Conservation (phyloP, 495 filamentous ascomycete species). For the Pyrenula massariospora region DNA sequence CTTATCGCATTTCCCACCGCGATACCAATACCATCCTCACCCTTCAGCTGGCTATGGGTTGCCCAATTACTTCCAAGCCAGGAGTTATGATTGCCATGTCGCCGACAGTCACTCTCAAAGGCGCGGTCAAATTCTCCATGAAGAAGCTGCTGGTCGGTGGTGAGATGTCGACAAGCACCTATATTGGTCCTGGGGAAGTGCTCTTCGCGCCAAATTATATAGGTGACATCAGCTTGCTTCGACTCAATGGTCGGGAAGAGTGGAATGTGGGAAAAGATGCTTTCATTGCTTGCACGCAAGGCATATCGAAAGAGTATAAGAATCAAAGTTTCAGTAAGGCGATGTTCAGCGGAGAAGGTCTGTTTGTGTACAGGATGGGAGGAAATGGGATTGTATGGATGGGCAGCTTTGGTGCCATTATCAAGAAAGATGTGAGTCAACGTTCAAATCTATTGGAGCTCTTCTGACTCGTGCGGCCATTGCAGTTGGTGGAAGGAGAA, state of each 20-base stretch:
- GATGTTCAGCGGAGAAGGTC: constrained; percentile 84
- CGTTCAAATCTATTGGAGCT: not conserved
- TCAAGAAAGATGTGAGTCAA: constrained; percentile 77
- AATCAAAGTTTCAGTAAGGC: constrained; percentile 80
- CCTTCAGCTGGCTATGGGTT: constrained; percentile 79
- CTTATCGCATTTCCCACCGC: constrained; percentile 83
- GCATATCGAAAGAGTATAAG: constrained; percentile 72
- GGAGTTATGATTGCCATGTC: constrained; percentile 95
- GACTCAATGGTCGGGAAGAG: constrained; percentile 50
- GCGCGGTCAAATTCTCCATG: constrained; percentile 64
- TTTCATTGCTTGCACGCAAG: constrained; percentile 67
- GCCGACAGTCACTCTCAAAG: constrained; percentile 70
- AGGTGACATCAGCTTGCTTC: constrained; percentile 77
- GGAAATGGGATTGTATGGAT: constrained; percentile 77
- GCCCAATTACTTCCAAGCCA: constrained; percentile 70
- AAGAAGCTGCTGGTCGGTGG: constrained; percentile 78
- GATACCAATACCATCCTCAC: constrained; percentile 86
- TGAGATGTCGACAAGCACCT: constrained; percentile 69
- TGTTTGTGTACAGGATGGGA: constrained; percentile 81
- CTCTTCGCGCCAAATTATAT: constrained; percentile 68
- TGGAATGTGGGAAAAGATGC: constrained; percentile 80
- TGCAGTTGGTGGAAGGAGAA: constrained; percentile 61
- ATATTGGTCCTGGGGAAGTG: constrained; percentile 84
- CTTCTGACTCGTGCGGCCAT: constrained; percentile 5
- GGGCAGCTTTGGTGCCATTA: constrained; percentile 87